Evolutionary conservation across 345 rosid species (phyloP), one percentile per base, ranked within the genome.

Genomic region (Orychophragmus violaceus): DNA sequence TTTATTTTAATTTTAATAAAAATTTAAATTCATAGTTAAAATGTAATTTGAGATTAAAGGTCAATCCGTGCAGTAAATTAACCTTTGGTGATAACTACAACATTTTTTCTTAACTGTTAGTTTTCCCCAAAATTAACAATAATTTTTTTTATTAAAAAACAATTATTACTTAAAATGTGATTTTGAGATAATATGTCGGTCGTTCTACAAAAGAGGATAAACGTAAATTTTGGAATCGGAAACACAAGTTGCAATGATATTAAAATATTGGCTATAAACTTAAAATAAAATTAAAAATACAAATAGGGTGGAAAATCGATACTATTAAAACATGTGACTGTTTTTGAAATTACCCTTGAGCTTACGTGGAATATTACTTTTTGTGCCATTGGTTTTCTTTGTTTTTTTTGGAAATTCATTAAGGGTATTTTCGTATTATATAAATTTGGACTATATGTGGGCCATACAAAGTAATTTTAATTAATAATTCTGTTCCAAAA

Each of bases 211-310:
- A 45, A 45, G 10, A 5, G 36, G 16, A 32, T 41, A 12, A 23
- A 32, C 17, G 23, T 32, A 23, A 12, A n/a, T 21, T 24, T 8
- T 11, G 1, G 50, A 62, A 62, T 54, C 51, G 6, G 56, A 6
- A 39, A 52, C 14, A 32, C 68, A 70, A 70, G 45, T 68, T 48
- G 72, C 28, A 46, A 35, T 46, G 5, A 24, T 30, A 48, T 35
- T 33, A 48, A 59, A 58, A 45, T 8, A 0, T 11, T 17, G 18
- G 13, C 12, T 45, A 45, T 1, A 35, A 35, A 35, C 39, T 35
- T 35, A 35, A 13, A 35, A 35, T 35, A 12, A 35, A 39, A 14
- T 39, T 39, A 39, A 39, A 12, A 39, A 39, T 39, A 39, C 45
- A 6, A n/a, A 14, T 14, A 14, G 45, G 18, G 45, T 16, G 45